Base-by-base conservation (phyloP, 495 filamentous ascomycete genomes). In the Aspergillus baeticus region DNA sequence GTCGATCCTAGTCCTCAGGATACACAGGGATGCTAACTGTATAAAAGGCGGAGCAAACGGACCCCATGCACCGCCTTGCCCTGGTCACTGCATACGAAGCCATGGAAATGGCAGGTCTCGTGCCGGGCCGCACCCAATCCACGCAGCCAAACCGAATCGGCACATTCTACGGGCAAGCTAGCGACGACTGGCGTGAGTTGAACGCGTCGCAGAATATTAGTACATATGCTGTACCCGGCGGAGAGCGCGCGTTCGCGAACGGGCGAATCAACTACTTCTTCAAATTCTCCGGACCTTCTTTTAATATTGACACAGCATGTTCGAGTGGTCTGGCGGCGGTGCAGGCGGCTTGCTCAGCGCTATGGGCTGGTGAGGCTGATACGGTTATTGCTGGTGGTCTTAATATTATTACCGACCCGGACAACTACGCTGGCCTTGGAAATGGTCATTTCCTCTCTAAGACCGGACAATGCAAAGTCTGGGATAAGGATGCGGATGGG, bases 151-250 rank as follows among this genome's bases (percentile, higher is more conserved):
- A 87, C 55, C 82, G 89, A 1, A 84, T 92, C 41, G 89, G 87
- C 7, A 88, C 85, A 14, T 93, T 88, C 59, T 89, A 89, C 63
- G 90, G 89, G 15, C 85, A 90, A 64, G 87, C 88, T 0, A 86
- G 83, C 11, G 87, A 92, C 51, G 90, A 93, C 53, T 92, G 84
- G 78, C 82, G 83, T 57, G 88, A 91, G 60, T 82, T 89, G 46
- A 89, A 90, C 60, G 81, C 82, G 15, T 81, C 80, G 2, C 79
- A 91, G 58, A 83, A 90, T 46, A 81, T 92, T 31, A 87, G 90
- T 64, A 91, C 87, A 1, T 92, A 93, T 66, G 90, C 76, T 72
- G 88, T 91, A 60, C 85, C 89, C 0, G 89, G 89, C 36, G 86
- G 83, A 60, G 78, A 83, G 5, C 81, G 87, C 14, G 89, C 87